Conservation (phyloP, 1,284 basidiomycete species). For the Cerrena zonata region DNA sequence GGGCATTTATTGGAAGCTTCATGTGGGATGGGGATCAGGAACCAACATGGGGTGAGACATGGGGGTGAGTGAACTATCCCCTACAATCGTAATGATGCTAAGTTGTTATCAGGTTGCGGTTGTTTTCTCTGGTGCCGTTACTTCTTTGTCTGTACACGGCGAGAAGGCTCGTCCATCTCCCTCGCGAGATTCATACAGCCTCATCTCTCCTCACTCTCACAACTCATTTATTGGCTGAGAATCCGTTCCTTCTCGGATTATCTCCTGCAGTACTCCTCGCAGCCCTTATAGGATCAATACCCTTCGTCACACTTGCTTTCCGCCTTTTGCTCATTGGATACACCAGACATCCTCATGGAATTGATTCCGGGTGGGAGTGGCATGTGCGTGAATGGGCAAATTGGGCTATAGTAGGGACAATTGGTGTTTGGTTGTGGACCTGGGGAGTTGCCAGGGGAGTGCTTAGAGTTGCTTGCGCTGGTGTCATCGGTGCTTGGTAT, state of each 20-base stretch:
- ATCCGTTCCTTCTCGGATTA: conserved; percentile 78
- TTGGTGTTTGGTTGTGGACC: conserved; percentile 81
- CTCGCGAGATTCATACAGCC: conserved; percentile 61
- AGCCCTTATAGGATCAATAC: conserved; percentile 71
- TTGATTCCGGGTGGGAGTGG: conserved; percentile 48
- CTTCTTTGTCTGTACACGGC: conserved; percentile 66
- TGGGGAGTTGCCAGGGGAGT: conserved; percentile 85
- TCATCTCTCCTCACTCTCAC: conserved; percentile 78
- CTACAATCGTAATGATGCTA: neutral
- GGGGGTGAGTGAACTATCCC: conserved; percentile 53
- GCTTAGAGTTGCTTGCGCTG: conserved; percentile 72
- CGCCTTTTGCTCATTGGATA: conserved; percentile 74
- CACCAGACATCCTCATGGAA: conserved; percentile 33
- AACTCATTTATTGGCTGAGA: conserved; percentile 68
- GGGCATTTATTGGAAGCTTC: conserved; percentile 87
- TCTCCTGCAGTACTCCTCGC: conserved; percentile 73
- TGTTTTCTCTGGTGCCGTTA: conserved; percentile 76
- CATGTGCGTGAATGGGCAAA: conserved; percentile 77
- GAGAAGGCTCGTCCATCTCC: conserved; percentile 63
- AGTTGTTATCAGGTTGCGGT: conserved; percentile 45
- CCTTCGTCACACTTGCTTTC: conserved; percentile 81
- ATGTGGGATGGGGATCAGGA: conserved; percentile 70
- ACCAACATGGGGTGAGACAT: conserved; percentile 74
- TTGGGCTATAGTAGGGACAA: conserved; percentile 69
- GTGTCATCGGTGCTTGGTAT: conserved; percentile 89